Base-by-base conservation (phyloP, 805 yeast species). In the Saccharomycopsis fodiens region DNA sequence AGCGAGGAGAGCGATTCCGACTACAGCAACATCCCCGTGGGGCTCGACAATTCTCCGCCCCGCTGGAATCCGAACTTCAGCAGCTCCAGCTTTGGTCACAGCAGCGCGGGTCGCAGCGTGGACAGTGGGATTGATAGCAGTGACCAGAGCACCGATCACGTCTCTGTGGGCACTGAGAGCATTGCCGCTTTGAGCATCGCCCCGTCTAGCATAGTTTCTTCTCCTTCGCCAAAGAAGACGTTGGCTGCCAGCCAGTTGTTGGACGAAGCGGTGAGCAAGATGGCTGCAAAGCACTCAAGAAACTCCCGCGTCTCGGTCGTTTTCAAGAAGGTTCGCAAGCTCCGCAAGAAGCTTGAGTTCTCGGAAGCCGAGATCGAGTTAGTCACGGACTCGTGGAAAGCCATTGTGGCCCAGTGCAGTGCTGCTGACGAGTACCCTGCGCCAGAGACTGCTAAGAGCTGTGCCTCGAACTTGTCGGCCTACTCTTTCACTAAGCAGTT, bases 401-500 rank as follows among this genome's bases (percentile, higher is more conserved):
- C 42, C 3, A 47, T 50, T 7, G 38, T 37, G 10, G 43, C 39
- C 25, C 38, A 39, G 12, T 2, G 34, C 19, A 22, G 15, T 34
- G 41, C 15, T 3, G 22, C 35, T 19, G 38, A 35, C 20, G 35
- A 44, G 22, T 29, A 22, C 22, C 27, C 34, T 8, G 32, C 21
- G 21, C 31, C 35, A n/a, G 30, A 39, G 23, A 35, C 20, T 10
- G 32, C 4, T 5, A 16, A 20, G 5, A 10, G 35, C 23, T n/a
- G 32, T 16, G 29, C 29, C 10, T 27, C 41, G 8, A 41, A 41
- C 29, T 21, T 21, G 10, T 44, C 40, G 29, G 51, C 51, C 3
- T 50, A 50, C 34, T 41, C 48, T 12, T 44, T 50, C 27, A 41
- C 53, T 12, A 47, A 41, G 17, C 53, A 50, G 38, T 47, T 50